Conservation (phyloP, 129 eudicot species). For the Apium graveolens region DNA sequence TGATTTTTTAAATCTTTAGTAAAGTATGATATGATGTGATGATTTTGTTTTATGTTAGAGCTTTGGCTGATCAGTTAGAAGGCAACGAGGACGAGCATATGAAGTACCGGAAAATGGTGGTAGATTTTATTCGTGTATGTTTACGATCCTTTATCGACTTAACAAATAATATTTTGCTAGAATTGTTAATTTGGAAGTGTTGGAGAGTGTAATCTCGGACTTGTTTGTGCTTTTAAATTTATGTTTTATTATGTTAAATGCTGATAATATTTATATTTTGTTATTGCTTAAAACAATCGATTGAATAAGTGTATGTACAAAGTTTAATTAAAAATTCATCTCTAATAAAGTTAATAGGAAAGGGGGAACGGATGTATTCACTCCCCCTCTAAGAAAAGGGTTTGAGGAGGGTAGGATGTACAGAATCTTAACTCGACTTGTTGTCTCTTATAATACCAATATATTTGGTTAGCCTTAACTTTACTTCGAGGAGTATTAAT, state of each 20-base stretch:
- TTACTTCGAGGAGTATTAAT: not conserved
- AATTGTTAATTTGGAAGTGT: not conserved
- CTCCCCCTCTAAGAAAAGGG: too few species aligned
- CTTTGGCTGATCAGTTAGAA: slow-evolving; percentile 90
- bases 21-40: slow-evolving; percentile 7
- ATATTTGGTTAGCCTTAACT: not conserved
- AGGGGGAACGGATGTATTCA: too few species aligned
- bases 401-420: too few species aligned
- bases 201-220: not conserved
- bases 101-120: slow-evolving; percentile 77
- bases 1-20: not conserved
- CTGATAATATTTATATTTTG: not conserved
- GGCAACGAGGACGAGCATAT: slow-evolving; percentile 78
- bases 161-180: slow-evolving; percentile 5
- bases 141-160: not conserved
- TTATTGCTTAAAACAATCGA: not conserved
- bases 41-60: slow-evolving; percentile 30
- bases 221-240: not conserved
- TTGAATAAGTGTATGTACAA: not conserved
- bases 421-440: too few species aligned
- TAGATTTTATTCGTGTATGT: slow-evolving; percentile 61
- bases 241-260: not conserved
- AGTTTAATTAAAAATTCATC: not conserved
- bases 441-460: not conserved
- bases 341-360: too few species aligned